Percentiles rank a stretch among this genome's conserved stretches.
Conservation (phyloP, 306 rosid species). For the Prunus dulcis region DNA sequence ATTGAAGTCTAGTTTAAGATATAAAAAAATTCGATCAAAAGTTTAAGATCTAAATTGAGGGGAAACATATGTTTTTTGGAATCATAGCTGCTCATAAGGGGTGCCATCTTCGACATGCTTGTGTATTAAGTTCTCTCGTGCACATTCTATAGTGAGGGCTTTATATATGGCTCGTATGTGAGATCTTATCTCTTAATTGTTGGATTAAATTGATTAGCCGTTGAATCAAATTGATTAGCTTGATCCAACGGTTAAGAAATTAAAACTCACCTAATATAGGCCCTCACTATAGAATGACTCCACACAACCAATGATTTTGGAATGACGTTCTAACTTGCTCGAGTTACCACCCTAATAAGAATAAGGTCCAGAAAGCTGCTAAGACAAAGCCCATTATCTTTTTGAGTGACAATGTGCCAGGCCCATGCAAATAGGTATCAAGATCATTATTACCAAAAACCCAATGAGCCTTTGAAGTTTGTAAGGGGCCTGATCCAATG, state of each 20-base stretch:
- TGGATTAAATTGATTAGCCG: accelerated
- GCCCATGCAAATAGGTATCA: neutral
- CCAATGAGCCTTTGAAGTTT: neutral
- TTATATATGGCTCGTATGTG: accelerated
- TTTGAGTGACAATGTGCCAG: neutral
- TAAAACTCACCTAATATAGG: no score
- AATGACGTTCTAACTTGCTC: neutral
- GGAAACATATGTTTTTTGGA: neutral
- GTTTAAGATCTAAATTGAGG: neutral
- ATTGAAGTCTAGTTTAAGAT: no score
- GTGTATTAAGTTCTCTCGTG: no score
- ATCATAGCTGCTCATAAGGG: no score
- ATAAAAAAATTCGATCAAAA: accelerated
- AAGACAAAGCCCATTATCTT: neutral
- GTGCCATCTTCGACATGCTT: no score
- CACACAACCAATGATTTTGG: neutral
- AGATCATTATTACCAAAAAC: neutral
- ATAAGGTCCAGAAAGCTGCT: neutral
- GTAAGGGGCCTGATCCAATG: neutral
- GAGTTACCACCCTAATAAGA: neutral
- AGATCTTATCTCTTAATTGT: accelerated
- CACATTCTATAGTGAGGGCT: no score
- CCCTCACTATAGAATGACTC: no score
- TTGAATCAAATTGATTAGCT: accelerated
- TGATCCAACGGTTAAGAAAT: accelerated